Percentiles rank a stretch among this genome's conserved stretches.
These are phyloP conservation scores for Ustilago esculenta DNA, from an alignment of 1,284 basidiomycete species.

Conservation along the genomic window DNA sequence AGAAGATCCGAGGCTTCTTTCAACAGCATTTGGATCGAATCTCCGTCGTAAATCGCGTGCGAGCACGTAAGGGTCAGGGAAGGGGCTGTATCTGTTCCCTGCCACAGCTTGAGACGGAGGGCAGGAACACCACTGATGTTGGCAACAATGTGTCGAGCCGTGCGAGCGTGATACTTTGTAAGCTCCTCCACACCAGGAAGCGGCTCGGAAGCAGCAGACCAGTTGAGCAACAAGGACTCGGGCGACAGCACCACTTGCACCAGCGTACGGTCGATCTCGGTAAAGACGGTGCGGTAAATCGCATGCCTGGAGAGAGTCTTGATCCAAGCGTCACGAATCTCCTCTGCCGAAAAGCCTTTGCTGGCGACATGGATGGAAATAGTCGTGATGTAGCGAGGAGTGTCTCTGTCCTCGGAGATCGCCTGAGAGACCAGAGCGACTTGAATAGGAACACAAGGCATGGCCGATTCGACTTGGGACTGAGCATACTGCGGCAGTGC, in stretches of 20 bases:
- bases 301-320: constrained; percentile 25
- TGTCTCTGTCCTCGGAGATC: constrained; percentile 11
- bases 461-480: constrained; percentile 5
- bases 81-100: constrained; percentile 6
- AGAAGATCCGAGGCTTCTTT: constrained; percentile 31
- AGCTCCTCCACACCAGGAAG: constrained; percentile 6
- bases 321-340: constrained; percentile 35
- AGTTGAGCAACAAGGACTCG: constrained; percentile 7
- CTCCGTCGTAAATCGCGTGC: constrained; percentile 64
- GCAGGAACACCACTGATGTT: constrained; percentile 30
- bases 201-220: constrained; percentile 4
- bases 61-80: constrained; percentile 39
- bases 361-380: constrained; percentile 23
- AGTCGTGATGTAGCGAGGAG: constrained; percentile 53
- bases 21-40: constrained; percentile 48
- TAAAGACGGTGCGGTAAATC: constrained; percentile 60
- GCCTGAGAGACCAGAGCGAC: constrained; percentile 52
- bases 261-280: constrained; percentile 20
- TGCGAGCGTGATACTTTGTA: constrained; percentile 12
- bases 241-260: constrained; percentile 44
- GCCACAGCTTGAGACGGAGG: constrained; percentile 44
- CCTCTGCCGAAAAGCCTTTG: constrained; percentile 3
- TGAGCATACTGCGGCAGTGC: constrained; percentile 9
- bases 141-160: constrained; percentile 35
- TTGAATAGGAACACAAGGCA: constrained; percentile 60